phyloP scores from a whole-genome alignment of 2,329 filamentous ascomycete genomes.

The Sordariomycetes sp. region DNA sequence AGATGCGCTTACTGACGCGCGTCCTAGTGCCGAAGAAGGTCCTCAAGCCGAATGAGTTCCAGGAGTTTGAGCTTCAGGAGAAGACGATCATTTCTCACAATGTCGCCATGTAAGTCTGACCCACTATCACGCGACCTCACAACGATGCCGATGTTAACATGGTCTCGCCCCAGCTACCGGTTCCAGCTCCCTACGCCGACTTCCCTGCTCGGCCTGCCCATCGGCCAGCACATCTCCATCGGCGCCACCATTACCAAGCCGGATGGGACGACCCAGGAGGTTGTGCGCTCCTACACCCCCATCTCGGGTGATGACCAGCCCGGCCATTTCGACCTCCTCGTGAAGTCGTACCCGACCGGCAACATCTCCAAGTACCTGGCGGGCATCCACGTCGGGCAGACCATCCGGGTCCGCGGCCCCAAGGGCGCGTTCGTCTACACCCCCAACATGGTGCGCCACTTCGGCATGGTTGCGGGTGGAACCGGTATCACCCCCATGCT shows the following conservation, averaged over 20 bases:
- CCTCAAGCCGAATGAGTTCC: conserved; percentile 77
- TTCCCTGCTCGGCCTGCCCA: conserved; percentile 85
- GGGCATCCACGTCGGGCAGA: conserved; percentile 67
- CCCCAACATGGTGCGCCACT: conserved; percentile 90
- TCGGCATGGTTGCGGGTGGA: conserved; percentile 96
- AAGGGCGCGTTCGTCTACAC: conserved; percentile 98
- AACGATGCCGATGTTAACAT: not conserved
- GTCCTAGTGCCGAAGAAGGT: conserved; percentile 60
- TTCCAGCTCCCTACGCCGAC: conserved; percentile 69
- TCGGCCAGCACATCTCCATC: conserved; percentile 98
- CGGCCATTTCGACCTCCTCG: conserved; percentile 89
- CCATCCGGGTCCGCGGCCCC: conserved; percentile 81
- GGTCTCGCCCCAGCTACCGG: conserved; percentile 56
- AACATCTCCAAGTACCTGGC: conserved; percentile 95
- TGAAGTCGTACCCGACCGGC: conserved; percentile 95
- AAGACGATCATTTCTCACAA: conserved; percentile 97
- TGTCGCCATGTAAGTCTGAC: conserved; percentile 66
- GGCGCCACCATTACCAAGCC: conserved; percentile 57
- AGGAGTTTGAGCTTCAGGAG: conserved; percentile 84
- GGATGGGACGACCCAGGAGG: conserved; percentile 65
- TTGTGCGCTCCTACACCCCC: conserved; percentile 84
- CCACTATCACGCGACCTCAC: not conserved
- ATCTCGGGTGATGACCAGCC: conserved; percentile 81
- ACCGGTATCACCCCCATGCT: conserved; percentile 98
- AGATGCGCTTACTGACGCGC: not conserved